Percentiles rank a stretch among this genome's conserved stretches.
Evolutionary conservation across 495 filamentous ascomycete genomes (phyloP).

Genomic region (Filosporella fistucella): DNA sequence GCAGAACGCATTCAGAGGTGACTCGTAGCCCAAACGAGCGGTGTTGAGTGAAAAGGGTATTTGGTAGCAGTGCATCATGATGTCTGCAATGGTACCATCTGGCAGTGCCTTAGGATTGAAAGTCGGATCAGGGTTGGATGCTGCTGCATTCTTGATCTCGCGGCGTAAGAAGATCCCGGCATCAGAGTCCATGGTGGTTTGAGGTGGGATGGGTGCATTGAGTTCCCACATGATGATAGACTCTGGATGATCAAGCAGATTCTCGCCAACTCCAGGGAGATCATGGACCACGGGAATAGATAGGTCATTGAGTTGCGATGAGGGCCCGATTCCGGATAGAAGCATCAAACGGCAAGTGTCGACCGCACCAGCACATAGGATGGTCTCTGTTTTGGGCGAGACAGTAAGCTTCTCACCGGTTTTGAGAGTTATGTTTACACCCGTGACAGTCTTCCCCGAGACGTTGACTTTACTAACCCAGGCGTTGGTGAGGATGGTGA

Average conservation of each 20-base stretch:
- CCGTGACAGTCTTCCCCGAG: constrained; percentile 53
- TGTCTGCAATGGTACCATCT: constrained; percentile 66
- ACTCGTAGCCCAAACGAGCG: constrained; percentile 64
- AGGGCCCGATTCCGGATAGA: constrained; percentile 72
- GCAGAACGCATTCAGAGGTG: constrained; percentile 75
- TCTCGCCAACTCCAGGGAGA: constrained; percentile 74
- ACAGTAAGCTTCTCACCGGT: constrained; percentile 57
- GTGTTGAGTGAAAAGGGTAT: constrained; percentile 76
- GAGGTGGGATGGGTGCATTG: constrained; percentile 65
- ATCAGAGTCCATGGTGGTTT: constrained; percentile 83
- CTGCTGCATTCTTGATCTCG: constrained; percentile 57
- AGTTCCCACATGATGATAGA: constrained; percentile 66
- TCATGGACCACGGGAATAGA: constrained; percentile 66
- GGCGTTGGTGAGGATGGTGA: constrained; percentile 74
- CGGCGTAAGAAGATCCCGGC: constrained; percentile 81
- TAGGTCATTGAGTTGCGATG: constrained; percentile 55
- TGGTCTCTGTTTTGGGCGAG: constrained; percentile 61
- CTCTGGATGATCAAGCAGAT: constrained; percentile 56
- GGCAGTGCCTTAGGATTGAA: constrained; percentile 29
- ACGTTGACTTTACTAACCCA: constrained; percentile 77
- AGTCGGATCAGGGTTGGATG: constrained; percentile 24
- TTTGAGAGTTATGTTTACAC: constrained; percentile 62
- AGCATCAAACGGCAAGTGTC: constrained; percentile 44
- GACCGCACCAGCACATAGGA: constrained; percentile 74
- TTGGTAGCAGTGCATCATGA: constrained; percentile 94